A percentile compares a stretch with the other conserved stretches of the same genome.
Evolutionary conservation across 345 rosid genomes (phyloP).

Genomic region (Gossypium mustelinum): DNA sequence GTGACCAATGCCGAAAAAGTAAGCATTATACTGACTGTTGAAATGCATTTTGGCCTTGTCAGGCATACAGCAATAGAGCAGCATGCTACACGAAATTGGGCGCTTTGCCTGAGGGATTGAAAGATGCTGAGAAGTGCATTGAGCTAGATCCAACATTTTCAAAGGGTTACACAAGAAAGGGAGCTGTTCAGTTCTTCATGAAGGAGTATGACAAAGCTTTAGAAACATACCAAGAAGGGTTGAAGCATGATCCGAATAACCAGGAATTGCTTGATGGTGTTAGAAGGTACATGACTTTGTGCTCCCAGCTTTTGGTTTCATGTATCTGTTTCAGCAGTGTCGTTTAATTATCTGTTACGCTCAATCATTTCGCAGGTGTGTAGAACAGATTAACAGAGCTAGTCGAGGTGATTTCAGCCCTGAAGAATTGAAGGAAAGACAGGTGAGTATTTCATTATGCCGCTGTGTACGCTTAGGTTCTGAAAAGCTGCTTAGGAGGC

Average conservation of each 20-base stretch:
- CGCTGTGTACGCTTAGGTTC: too few species aligned
- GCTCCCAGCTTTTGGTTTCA: not conserved
- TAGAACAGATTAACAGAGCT: constrained; percentile 83
- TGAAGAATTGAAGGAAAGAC: constrained; percentile 95
- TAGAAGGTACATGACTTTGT: constrained; percentile 47
- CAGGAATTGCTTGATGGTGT: constrained; percentile 90
- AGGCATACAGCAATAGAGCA: constrained; percentile 96
- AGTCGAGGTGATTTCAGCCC: constrained; percentile 94
- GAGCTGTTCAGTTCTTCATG: constrained; percentile 93
- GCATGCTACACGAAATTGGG: constrained; percentile 93
- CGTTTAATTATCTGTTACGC: not conserved
- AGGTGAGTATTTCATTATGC: constrained; percentile 39
- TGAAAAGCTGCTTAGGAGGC: not conserved
- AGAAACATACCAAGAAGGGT: constrained; percentile 86
- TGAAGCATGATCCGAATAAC: constrained; percentile 80
- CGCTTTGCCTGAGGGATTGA: constrained; percentile 92
- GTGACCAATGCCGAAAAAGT: not conserved
- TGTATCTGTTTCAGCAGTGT: not conserved
- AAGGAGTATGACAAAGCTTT: constrained; percentile 92
- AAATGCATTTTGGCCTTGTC: constrained; percentile 11
- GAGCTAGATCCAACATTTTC: constrained; percentile 94
- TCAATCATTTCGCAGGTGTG: constrained; percentile 46
- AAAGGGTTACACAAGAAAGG: constrained; percentile 95
- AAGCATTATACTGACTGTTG: not conserved
- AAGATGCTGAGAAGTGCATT: constrained; percentile 95